Percentiles rank a stretch among this genome's conserved stretches.
phyloP scores from a whole-genome alignment of 75 land plant species.

The Azolla pinnata region DNA sequence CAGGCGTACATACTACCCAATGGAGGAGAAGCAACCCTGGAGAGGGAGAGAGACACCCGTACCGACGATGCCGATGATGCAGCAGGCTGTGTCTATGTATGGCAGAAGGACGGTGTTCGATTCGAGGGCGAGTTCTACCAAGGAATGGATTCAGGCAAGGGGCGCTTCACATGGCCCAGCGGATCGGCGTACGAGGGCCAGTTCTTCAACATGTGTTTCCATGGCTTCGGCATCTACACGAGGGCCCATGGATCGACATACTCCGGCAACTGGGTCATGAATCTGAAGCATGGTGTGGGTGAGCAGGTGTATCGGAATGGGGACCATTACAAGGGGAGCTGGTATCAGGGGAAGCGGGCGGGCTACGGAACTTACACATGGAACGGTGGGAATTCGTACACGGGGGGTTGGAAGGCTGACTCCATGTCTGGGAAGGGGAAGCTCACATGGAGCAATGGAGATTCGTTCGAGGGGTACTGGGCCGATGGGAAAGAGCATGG shows the following conservation, averaged over 20 bases:
- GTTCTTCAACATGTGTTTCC: constrained; percentile 46
- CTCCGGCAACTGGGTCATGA: constrained; percentile 56
- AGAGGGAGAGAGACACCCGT: no score
- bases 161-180: constrained; percentile 47
- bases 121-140: constrained; percentile 64
- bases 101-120: constrained; percentile 50
- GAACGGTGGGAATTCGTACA: constrained; percentile 42
- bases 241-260: constrained; percentile 38
- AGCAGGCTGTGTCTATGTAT: no score
- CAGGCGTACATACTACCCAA: constrained; percentile 37
- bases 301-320: constrained; percentile 39
- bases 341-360: constrained; percentile 58
- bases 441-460: constrained; percentile 57
- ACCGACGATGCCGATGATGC: no score
- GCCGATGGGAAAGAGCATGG: constrained; percentile 56
- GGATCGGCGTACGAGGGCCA: constrained; percentile 61
- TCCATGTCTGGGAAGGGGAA: constrained; percentile 61
- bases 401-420: constrained; percentile 61
- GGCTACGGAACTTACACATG: constrained; percentile 56
- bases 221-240: constrained; percentile 48
- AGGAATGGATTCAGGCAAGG: constrained; percentile 53
- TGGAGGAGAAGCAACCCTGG: constrained; percentile 44
- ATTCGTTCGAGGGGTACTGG: constrained; percentile 57
- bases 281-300: constrained; percentile 54
- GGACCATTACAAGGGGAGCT: constrained; percentile 54